These are phyloP conservation scores for Nicotiana tabacum DNA, from an alignment of 257 asterid species.

Conservation along the genomic window DNA sequence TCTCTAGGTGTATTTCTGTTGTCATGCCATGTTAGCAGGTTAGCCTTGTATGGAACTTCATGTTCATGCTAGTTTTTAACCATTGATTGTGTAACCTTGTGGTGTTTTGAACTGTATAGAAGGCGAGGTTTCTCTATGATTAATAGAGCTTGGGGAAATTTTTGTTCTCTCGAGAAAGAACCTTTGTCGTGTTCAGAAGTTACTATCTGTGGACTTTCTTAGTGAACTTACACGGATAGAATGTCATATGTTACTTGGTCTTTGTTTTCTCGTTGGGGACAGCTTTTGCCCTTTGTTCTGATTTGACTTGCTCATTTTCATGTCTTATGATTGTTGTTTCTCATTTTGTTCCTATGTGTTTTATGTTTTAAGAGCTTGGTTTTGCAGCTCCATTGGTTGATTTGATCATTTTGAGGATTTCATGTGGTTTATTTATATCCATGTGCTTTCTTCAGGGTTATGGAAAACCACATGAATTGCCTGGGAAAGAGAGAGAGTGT, in stretches of 20 bases:
- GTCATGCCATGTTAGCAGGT: conserved; percentile 1
- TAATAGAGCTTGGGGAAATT: background rate
- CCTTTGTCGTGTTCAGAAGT: background rate
- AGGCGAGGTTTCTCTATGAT: background rate
- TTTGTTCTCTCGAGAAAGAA: background rate
- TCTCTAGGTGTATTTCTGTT: background rate
- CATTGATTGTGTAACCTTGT: background rate
- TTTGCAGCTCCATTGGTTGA: background rate
- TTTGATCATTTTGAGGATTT: background rate
- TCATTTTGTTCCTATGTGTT: background rate
- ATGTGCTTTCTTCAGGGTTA: conserved; percentile 44
- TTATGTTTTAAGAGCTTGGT: background rate
- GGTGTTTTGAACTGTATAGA: background rate
- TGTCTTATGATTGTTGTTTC: background rate
- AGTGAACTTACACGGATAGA: background rate
- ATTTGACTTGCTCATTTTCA: background rate
- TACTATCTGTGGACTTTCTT: background rate
- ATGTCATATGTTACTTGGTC: background rate
- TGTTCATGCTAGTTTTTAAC: background rate
- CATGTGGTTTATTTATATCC: background rate
- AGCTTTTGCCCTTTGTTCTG: background rate
- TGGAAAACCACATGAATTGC: conserved; percentile 33
- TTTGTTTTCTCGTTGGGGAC: background rate
- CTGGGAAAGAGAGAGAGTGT: conserved; percentile 36
- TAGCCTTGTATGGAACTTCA: background rate